Base-by-base conservation (phyloP, 768 basidiomycete species). In the Tulasnella sp. region DNA sequence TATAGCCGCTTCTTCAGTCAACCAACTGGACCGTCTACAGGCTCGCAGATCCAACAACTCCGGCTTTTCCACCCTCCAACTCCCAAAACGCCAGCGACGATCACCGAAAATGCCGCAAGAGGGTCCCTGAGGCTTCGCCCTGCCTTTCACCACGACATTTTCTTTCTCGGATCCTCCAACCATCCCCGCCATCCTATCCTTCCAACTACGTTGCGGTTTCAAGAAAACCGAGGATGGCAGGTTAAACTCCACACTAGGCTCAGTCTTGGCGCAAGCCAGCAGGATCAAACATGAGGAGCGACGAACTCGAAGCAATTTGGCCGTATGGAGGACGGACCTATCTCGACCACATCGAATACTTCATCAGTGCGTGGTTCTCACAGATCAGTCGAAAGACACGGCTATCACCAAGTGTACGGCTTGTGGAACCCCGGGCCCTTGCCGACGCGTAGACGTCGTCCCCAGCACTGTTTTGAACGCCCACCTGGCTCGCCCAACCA, bases 1-100 rank as follows among this genome's bases (percentile, higher is more conserved):
- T 76, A 3, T 48, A 76, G 44, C 27, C 52, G n/a, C 48, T n/a
- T 76, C 16, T 52, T 76, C 27, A 76, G 58, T n/a, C 75, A 58
- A 36, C 75, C 75, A 48, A n/a, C 75, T 10, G 9, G 48, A 56
- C 19, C 48, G 6, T 58, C 56, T 18, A 74, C 42, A n/a, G 73
- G 42, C 73, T 21, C 58, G 24, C 5, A n/a, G n/a, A 76, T 48
- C 2, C 48, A 4, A 19, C 58, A 8, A 4, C 34, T 48, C 24
- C 75, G 36, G 40, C 18, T 36, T 62, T 27, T 76, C 1, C 44
- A 46, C 52, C 75, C 39, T n/a, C 38, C 16, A 58, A 27, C 24
- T 34, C 16, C 75, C n/a, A 3, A 68, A 36, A n/a, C n/a, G n/a
- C n/a, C n/a, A n/a, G n/a, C n/a, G n/a, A n/a, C n/a, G n/a, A 68